These are phyloP conservation scores for Geotrichum aggregatum DNA, from an alignment of 1,139 yeast genomes.

Conservation along the genomic window DNA sequence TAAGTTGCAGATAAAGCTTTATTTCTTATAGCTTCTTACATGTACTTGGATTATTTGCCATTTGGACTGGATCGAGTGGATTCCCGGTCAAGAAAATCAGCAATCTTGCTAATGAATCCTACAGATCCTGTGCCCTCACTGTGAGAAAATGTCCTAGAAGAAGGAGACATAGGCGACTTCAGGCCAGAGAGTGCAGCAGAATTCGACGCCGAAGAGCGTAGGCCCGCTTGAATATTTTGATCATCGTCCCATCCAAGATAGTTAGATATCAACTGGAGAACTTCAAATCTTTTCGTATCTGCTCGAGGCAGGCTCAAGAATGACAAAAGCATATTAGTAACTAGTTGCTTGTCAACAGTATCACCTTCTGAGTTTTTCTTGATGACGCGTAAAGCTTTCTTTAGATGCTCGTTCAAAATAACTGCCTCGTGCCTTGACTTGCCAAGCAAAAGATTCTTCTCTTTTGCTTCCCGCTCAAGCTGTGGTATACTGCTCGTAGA, in stretches of 20 bases:
- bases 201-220: constrained; percentile 40
- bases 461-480: constrained; percentile 55
- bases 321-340: constrained; percentile 79
- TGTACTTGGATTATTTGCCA: not conserved
- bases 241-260: constrained; percentile 85
- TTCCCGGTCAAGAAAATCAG: constrained; percentile 82
- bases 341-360: constrained; percentile 78
- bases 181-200: constrained; percentile 23
- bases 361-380: constrained; percentile 71
- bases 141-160: constrained; percentile 26
- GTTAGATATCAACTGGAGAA: constrained; percentile 75
- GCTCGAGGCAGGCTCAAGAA: constrained; percentile 87
- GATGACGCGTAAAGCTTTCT: constrained; percentile 79
- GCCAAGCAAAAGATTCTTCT: constrained; percentile 76
- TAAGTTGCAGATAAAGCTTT: no score
- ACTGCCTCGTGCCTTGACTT: constrained; percentile 93
- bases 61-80: constrained; percentile 21
- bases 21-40: not conserved
- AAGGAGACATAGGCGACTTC: constrained; percentile 29
- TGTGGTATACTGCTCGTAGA: constrained; percentile 32
- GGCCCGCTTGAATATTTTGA: constrained; percentile 77
- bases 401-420: constrained; percentile 87
- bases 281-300: constrained; percentile 91
- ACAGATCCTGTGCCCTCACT: constrained; percentile 42
- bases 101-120: constrained; percentile 82